Percentiles rank a stretch among this genome's conserved stretches.
Evolutionary conservation across 306 rosid genomes (phyloP).

Genomic region (Pterocarpus santalinus): DNA sequence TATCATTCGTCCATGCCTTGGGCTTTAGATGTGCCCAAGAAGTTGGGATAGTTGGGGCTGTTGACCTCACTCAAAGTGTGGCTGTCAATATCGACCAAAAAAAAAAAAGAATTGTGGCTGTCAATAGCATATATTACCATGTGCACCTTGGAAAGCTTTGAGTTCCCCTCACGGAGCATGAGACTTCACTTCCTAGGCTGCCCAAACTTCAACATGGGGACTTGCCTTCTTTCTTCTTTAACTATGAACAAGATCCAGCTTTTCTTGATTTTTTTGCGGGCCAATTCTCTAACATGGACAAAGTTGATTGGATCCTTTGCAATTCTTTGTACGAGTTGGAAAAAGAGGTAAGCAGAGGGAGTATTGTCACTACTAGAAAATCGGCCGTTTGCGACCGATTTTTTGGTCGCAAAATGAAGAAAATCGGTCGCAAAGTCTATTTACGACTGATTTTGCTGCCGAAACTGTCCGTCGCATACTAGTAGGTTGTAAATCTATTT

Average conservation of each 20-base stretch:
- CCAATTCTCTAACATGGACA: conserved; percentile 45
- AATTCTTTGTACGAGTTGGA: conserved; percentile 50
- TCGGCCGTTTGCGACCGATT: no score
- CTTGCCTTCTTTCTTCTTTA: conserved; percentile 46
- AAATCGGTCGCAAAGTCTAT: no score
- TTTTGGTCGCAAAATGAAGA: no score
- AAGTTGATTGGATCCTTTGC: conserved; percentile 44
- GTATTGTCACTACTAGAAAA: no score
- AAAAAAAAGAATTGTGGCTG: not conserved
- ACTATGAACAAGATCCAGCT: not conserved
- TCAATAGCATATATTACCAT: conserved; percentile 43
- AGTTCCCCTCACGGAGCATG: conserved; percentile 28
- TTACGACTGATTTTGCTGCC: no score
- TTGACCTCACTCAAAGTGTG: conserved; percentile 46
- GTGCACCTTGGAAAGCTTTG: conserved; percentile 25
- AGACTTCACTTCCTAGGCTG: conserved; percentile 44
- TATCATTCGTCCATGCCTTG: conserved; percentile 59
- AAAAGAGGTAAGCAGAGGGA: conserved; percentile 40
- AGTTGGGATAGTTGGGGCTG: conserved; percentile 42
- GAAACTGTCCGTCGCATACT: no score
- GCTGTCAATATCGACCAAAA: no score
- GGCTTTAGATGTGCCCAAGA: conserved; percentile 57
- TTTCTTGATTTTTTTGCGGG: not conserved
- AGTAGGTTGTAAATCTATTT: no score
- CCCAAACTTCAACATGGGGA: conserved; percentile 48